Percentiles rank a stretch among this genome's conserved stretches.
Conservation (phyloP, 306 rosid genomes). For the Vigna trinervia region DNA sequence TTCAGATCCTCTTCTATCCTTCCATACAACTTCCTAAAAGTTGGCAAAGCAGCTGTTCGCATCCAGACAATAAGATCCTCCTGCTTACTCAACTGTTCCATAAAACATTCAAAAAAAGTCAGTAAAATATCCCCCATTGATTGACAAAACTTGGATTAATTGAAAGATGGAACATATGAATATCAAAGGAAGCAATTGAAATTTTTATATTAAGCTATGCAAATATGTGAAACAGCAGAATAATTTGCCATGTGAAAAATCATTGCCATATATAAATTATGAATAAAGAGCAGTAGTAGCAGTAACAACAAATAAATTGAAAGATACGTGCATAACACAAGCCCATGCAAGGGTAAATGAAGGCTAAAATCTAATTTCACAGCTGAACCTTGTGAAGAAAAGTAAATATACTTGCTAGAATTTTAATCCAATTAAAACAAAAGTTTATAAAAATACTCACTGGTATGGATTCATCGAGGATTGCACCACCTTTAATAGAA, state of each 20-base stretch:
- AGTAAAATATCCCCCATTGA: constrained; percentile 37
- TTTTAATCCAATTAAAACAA: constrained; percentile 33
- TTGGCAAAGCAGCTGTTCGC: constrained; percentile 86
- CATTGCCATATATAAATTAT: neutral
- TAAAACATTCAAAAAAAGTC: constrained; percentile 42
- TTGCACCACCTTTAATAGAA: constrained; percentile 61
- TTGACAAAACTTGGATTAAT: constrained; percentile 18
- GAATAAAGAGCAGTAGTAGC: neutral
- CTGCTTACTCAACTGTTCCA: constrained; percentile 70
- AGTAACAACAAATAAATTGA: constrained; percentile 11
- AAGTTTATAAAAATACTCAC: constrained; percentile 56
- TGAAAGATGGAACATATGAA: neutral
- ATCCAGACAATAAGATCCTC: constrained; percentile 90
- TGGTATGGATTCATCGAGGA: constrained; percentile 42
- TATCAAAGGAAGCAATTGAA: constrained; percentile 4
- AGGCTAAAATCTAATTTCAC: constrained; percentile 16
- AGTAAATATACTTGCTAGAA: neutral
- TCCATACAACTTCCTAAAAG: constrained; percentile 81
- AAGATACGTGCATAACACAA: constrained; percentile 12
- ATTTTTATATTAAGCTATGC: neutral
- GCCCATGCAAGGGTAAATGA: neutral
- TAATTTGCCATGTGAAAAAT: constrained; percentile 21
- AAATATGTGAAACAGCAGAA: neutral
- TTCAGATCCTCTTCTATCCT: constrained; percentile 71
- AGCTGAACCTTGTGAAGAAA: constrained; percentile 3